These are phyloP conservation scores for Clausena lansium DNA, from an alignment of 345 rosid genomes.

Conservation along the genomic window DNA sequence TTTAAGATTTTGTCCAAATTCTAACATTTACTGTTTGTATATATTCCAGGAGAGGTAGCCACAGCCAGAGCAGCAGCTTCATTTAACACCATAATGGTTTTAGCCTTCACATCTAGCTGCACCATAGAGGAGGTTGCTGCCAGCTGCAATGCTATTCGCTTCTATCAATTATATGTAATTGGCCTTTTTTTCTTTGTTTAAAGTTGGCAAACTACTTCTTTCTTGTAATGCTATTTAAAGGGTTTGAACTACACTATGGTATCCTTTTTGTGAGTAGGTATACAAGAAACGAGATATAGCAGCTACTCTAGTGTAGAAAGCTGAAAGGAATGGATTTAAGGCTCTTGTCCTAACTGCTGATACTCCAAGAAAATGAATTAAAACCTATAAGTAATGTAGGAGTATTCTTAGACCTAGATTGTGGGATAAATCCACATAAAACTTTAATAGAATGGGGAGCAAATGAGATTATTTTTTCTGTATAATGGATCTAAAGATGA, in stretches of 20 bases:
- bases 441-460: too few species aligned
- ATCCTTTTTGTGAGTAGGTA: slow-evolving; percentile 37
- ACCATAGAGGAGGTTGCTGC: slow-evolving; percentile 87
- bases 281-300: slow-evolving; percentile 60
- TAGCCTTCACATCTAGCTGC: slow-evolving; percentile 56
- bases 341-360: slow-evolving; percentile 90
- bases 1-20: not conserved
- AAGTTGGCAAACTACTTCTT: not conserved
- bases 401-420: too few species aligned
- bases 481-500: too few species aligned
- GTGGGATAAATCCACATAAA: too few species aligned
- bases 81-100: slow-evolving; percentile 74
- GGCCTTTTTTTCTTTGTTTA: not conserved
- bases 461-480: too few species aligned
- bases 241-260: not conserved
- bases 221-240: not conserved
- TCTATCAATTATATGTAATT: slow-evolving; percentile 71
- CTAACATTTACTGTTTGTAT: slow-evolving; percentile 18
- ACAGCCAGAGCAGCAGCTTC: slow-evolving; percentile 93
- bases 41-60: slow-evolving; percentile 68
- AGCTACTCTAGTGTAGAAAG: slow-evolving; percentile 62
- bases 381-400: too few species aligned
- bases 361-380: too few species aligned
- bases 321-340: slow-evolving; percentile 75
- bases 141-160: slow-evolving; percentile 73